Percentiles rank a stretch among this genome's conserved stretches.
Evolutionary conservation across 345 rosid genomes (phyloP).

Genomic region (Citrus sinensis): DNA sequence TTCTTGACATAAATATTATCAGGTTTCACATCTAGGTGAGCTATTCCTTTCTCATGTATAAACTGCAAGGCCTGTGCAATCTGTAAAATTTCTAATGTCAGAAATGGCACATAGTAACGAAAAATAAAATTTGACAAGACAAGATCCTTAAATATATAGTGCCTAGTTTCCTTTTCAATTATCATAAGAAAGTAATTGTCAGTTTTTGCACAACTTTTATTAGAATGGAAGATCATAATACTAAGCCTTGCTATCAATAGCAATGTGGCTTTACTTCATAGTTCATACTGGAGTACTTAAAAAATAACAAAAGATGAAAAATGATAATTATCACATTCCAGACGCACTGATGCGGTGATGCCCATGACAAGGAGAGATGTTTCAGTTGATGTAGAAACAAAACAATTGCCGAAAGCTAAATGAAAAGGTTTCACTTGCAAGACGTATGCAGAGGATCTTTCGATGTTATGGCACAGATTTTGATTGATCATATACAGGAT

Average conservation of each 20-base stretch:
- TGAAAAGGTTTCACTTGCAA: not conserved
- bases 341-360: not conserved
- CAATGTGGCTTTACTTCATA: not conserved
- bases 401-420: not conserved
- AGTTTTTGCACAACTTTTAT: not conserved
- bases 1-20: conserved; percentile 89
- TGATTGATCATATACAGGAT: too few species aligned
- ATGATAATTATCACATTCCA: not conserved
- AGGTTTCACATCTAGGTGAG: conserved; percentile 95
- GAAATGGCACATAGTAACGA: not conserved
- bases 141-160: not conserved
- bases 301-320: not conserved
- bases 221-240: not conserved
- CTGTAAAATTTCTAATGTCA: conserved; percentile 41
- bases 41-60: conserved; percentile 79
- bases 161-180: not conserved
- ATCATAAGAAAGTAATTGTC: not conserved
- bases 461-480: not conserved
- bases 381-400: not conserved
- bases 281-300: not conserved
- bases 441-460: not conserved
- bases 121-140: not conserved
- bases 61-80: conserved; percentile 77
- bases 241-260: not conserved
- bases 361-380: not conserved